Conservation (phyloP, 2,329 filamentous ascomycete species). For the Verticillium isaacii region DNA sequence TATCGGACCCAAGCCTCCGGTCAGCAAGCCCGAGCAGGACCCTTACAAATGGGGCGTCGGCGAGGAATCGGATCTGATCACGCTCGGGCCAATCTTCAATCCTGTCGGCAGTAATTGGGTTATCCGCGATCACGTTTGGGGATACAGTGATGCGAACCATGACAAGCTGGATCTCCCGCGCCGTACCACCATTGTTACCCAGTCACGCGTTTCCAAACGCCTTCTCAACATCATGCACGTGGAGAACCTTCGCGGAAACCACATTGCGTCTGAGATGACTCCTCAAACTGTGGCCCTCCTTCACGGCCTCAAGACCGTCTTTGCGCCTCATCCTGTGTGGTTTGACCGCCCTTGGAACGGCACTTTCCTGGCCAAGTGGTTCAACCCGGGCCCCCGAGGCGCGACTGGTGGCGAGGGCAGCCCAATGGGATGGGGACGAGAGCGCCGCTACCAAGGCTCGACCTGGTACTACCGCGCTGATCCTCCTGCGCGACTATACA, state of each 20-base stretch:
- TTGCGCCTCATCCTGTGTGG: slow-evolving; percentile 73
- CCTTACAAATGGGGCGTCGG: slow-evolving; percentile 72
- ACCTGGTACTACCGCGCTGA: slow-evolving; percentile 59
- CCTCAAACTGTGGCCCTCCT: slow-evolving; percentile 68
- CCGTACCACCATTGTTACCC: slow-evolving; percentile 73
- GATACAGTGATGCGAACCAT: slow-evolving; percentile 51
- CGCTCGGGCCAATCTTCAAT: slow-evolving; percentile 76
- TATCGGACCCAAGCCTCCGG: slow-evolving; percentile 59
- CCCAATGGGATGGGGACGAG: slow-evolving; percentile 55
- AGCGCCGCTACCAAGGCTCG: slow-evolving; percentile 51
- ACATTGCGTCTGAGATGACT: slow-evolving; percentile 78
- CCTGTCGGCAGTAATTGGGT: slow-evolving; percentile 69
- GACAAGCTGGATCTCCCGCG: slow-evolving; percentile 56
- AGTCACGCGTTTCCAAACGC: slow-evolving; percentile 66
- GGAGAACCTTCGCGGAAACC: slow-evolving; percentile 68
- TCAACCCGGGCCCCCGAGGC: slow-evolving; percentile 54
- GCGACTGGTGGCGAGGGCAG: slow-evolving; percentile 49
- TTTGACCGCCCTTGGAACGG: slow-evolving; percentile 70
- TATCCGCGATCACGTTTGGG: slow-evolving; percentile 62
- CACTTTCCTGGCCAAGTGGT: slow-evolving; percentile 49
- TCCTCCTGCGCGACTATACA: slow-evolving; percentile 53
- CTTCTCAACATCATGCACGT: slow-evolving; percentile 73
- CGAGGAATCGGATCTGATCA: slow-evolving; percentile 70
- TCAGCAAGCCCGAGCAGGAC: slow-evolving; percentile 53
- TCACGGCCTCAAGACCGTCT: slow-evolving; percentile 75